phyloP scores from a whole-genome alignment of 1,139 yeast species.

The Taphrina flavorubra region DNA sequence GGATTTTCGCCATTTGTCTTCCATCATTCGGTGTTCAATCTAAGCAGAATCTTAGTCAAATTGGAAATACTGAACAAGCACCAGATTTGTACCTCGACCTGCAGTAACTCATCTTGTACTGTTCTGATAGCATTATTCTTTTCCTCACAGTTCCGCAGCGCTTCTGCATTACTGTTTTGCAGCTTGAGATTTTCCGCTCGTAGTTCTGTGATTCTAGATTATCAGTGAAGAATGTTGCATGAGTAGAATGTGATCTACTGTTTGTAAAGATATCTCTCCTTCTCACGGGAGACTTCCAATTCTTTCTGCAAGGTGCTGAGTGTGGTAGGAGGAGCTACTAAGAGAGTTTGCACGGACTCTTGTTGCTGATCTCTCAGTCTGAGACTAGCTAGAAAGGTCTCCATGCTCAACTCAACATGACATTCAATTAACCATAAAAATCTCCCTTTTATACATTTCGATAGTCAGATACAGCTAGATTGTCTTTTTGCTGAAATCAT shows the following conservation, averaged over 20 bases:
- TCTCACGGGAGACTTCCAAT: not conserved
- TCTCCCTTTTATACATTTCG: no score
- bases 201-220: not conserved
- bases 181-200: not conserved
- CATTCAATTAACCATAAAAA: no score
- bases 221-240: not conserved
- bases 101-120: conserved; percentile 30
- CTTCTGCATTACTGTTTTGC: conserved; percentile 4
- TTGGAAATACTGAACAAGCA: not conserved
- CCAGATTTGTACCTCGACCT: conserved; percentile 10
- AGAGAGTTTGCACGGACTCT: no score
- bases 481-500: no score
- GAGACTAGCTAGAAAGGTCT: not conserved
- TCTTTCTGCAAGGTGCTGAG: not conserved
- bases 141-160: conserved; percentile 3
- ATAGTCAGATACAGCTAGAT: no score
- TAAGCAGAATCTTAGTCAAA: not conserved
- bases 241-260: not conserved
- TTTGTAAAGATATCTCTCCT: conserved; percentile 6
- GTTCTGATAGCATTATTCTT: conserved; percentile 24
- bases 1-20: conserved; percentile 6
- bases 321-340: not conserved
- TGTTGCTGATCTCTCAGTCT: not conserved
- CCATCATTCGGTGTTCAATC: conserved; percentile 10
- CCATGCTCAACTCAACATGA: not conserved